phyloP scores from a whole-genome alignment of 768 basidiomycete species.

The Hericium erinaceus region DNA sequence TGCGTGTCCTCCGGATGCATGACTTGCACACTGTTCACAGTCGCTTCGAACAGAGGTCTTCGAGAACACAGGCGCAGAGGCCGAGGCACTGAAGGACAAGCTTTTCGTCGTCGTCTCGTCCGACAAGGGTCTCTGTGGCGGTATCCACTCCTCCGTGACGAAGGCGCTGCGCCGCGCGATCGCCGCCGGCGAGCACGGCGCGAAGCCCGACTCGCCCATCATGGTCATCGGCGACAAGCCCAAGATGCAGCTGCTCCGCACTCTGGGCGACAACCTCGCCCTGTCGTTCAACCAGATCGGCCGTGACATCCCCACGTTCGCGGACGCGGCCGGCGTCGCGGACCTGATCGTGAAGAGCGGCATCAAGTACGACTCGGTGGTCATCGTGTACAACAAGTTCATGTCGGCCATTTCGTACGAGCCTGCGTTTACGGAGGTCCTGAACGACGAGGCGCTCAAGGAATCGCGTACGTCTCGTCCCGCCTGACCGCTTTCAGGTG shows the following conservation, averaged over 20 bases:
- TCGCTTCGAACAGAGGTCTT: slow-evolving; percentile 63
- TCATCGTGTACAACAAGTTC: slow-evolving; percentile 78
- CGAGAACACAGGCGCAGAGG: slow-evolving; percentile 60
- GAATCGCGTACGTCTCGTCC: slow-evolving; percentile 55
- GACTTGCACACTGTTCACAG: neutral
- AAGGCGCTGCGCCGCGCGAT: slow-evolving; percentile 79
- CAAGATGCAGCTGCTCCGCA: slow-evolving; percentile 80
- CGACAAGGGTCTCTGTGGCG: slow-evolving; percentile 98
- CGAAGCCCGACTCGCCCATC: slow-evolving; percentile 56
- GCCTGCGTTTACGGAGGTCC: slow-evolving; percentile 62
- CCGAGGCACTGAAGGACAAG: slow-evolving; percentile 55
- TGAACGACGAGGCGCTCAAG: slow-evolving; percentile 72
- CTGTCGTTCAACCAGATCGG: slow-evolving; percentile 98
- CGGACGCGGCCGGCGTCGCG: slow-evolving; percentile 89
- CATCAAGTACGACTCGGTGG: slow-evolving; percentile 78
- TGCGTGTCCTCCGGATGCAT: slow-evolving; percentile 26
- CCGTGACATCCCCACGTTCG: slow-evolving; percentile 93
- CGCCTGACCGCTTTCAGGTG: neutral
- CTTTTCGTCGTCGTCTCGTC: slow-evolving; percentile 94
- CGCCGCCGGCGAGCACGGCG: slow-evolving; percentile 35
- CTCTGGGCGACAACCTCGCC: slow-evolving; percentile 52
- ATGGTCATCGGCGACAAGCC: slow-evolving; percentile 96
- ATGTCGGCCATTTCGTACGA: slow-evolving; percentile 89
- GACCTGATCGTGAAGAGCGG: slow-evolving; percentile 85
- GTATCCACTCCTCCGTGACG: slow-evolving; percentile 95